A percentile compares a stretch with the other conserved stretches of the same genome.
phyloP scores from a whole-genome alignment of 1,284 basidiomycete species.

The Tilletia walkeri region DNA sequence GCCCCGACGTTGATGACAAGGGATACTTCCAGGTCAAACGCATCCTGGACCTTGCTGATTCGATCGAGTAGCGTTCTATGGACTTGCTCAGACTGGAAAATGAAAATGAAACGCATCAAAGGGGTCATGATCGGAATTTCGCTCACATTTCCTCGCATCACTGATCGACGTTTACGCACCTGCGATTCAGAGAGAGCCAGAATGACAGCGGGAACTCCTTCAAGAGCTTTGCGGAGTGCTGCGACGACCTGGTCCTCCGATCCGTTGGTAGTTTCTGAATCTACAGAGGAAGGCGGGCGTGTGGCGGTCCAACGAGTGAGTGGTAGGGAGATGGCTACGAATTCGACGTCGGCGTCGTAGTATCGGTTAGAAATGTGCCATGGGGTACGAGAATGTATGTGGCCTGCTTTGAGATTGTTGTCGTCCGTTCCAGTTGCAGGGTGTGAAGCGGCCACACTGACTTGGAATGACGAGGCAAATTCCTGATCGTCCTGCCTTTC shows the following conservation, averaged over 20 bases:
- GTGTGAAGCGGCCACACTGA: neutral
- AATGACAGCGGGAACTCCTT: conserved; percentile 23
- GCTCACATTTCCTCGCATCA: neutral
- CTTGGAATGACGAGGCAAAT: neutral
- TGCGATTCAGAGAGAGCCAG: conserved; percentile 12
- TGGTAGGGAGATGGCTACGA: conserved; percentile 15
- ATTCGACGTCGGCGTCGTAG: conserved; percentile 39
- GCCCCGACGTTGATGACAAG: conserved; percentile 22
- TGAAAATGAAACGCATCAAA: no score
- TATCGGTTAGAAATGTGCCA: conserved; percentile 46
- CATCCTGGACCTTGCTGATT: conserved; percentile 3
- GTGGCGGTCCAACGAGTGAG: neutral
- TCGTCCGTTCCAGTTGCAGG: neutral
- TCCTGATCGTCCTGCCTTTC: neutral
- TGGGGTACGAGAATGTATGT: neutral
- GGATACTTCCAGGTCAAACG: conserved; percentile 27
- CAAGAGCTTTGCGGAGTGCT: conserved; percentile 5
- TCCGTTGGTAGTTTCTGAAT: no score
- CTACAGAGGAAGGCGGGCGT: neutral
- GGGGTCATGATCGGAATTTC: no score
- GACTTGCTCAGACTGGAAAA: conserved; percentile 5
- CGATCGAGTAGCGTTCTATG: neutral
- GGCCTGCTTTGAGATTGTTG: neutral
- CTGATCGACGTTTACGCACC: conserved; percentile 16
- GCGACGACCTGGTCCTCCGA: conserved; percentile 8